These are phyloP conservation scores for Sugiyamaella grinbergsii DNA, from an alignment of 1,139 yeast species.

Conservation along the genomic window DNA sequence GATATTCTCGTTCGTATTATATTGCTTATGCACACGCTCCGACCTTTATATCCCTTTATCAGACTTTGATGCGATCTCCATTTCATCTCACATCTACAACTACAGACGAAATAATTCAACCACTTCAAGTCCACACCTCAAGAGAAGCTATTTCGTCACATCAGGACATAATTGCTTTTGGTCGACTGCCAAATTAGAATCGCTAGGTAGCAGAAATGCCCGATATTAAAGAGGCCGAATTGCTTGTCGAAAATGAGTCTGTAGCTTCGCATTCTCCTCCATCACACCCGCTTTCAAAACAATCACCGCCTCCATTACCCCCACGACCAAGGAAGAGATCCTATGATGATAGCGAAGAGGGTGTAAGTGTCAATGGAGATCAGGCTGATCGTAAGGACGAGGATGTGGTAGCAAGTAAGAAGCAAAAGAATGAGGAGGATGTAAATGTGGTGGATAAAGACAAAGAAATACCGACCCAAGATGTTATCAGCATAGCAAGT, in stretches of 20 bases:
- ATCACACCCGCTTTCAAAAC: neutral
- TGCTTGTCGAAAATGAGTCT: neutral
- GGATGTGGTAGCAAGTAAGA: slow-evolving; percentile 10
- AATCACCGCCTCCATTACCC: slow-evolving; percentile 10
- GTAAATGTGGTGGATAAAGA: too few species aligned
- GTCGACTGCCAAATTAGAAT: neutral
- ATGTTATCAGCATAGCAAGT: too few species aligned
- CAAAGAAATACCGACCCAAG: too few species aligned
- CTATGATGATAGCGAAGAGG: slow-evolving; percentile 9
- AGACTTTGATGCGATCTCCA: neutral
- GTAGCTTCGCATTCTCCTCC: neutral
- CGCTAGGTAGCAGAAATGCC: neutral
- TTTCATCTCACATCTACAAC: neutral
- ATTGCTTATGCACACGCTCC: too few species aligned
- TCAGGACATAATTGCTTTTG: neutral
- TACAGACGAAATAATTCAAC: neutral
- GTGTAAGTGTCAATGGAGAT: neutral
- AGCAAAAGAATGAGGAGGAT: slow-evolving; percentile 6
- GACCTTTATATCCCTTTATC: neutral
- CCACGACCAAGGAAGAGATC: slow-evolving; percentile 18
- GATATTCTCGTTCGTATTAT: too few species aligned
- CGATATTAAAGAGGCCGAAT: neutral
- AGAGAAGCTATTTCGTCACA: neutral
- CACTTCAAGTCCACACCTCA: too few species aligned
- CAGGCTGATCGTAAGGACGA: neutral